Base-by-base conservation (phyloP, 2,329 filamentous ascomycete genomes). In the Conoideocrella luteorostrata region DNA sequence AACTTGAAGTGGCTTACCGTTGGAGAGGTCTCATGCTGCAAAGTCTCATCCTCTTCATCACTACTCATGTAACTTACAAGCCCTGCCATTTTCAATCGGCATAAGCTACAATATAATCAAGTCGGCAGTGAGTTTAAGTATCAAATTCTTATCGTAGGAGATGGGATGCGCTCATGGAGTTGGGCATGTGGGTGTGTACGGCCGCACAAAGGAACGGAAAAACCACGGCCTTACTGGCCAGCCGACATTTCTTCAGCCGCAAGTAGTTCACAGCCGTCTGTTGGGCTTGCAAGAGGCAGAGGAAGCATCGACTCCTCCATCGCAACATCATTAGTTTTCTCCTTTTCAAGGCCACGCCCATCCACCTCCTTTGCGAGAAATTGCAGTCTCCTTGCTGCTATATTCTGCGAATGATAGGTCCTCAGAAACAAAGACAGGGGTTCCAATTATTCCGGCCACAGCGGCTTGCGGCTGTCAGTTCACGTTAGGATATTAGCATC, bases 61-160 rank as follows among this genome's bases (percentile, higher is more conserved):
- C 72, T 76, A 51, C 73, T 77, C 12, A 64, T 71, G 48, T 77
- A 77, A 26, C 55, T 63, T 7, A 77, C 73, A 11, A 77, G 64
- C 2, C 64, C 70, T 35, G 64, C 64, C 69, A 72, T 67, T 11
- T 23, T 29, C 12, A 23, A 3, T 18, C 20, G 15, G n/a, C 36
- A 32, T 50, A 28, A 32, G 39, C 26, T 26, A 24, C 7, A 39
- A 33, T n/a, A 17, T 30, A 18, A n/a, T n/a, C n/a, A n/a, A n/a
- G n/a, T n/a, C n/a, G n/a, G n/a, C n/a, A n/a, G n/a, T n/a, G n/a
- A n/a, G n/a, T n/a, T n/a, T n/a, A n/a, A n/a, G n/a, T n/a, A n/a
- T n/a, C n/a, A n/a, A n/a, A n/a, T n/a, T n/a, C n/a, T n/a, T n/a
- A n/a, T n/a, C n/a, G n/a, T n/a, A 28, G 9, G 10, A n/a, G 21